phyloP scores from a whole-genome alignment of 106 monocot genomes.

The Dendrobium nobile region DNA sequence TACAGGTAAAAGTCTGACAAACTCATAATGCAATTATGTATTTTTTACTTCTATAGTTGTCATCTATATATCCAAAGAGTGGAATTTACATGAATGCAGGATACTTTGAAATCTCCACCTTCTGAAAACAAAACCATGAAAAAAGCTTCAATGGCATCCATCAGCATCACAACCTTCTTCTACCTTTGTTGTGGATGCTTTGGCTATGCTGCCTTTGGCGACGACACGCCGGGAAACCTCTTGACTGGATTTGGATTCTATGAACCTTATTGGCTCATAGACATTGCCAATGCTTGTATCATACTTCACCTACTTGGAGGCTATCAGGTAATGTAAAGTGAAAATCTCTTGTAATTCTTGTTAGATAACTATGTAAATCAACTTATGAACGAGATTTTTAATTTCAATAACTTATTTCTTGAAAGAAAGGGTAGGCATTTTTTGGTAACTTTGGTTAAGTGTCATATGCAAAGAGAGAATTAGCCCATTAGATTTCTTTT shows the following conservation, averaged over 20 bases:
- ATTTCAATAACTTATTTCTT: no score
- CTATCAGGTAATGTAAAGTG: constrained; percentile 49
- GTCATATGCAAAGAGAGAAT: no score
- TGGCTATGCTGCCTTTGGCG: constrained; percentile 86
- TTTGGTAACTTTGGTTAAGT: no score
- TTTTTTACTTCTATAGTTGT: no score
- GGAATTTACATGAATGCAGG: constrained; percentile 26
- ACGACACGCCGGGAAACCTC: constrained; percentile 79
- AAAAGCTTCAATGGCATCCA: constrained; percentile 52
- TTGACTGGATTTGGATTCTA: constrained; percentile 86
- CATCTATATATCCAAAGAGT: no score
- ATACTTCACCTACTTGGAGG: constrained; percentile 79
- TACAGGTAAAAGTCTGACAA: constrained; percentile 37
- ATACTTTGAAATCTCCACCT: constrained; percentile 84
- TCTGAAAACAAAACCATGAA: constrained; percentile 82
- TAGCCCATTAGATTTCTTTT: no score
- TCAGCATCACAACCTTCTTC: constrained; percentile 72
- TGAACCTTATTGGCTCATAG: constrained; percentile 80
- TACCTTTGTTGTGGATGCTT: constrained; percentile 89
- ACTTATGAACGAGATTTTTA: no score
- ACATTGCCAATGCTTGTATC: constrained; percentile 83
- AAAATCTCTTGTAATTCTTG: no score
- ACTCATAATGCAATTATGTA: no score
- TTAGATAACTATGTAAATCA: no score
- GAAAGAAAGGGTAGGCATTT: no score